These are phyloP conservation scores for Oryza glumipatula DNA, from an alignment of 176 grass and related monocot species.

Conservation along the genomic window DNA sequence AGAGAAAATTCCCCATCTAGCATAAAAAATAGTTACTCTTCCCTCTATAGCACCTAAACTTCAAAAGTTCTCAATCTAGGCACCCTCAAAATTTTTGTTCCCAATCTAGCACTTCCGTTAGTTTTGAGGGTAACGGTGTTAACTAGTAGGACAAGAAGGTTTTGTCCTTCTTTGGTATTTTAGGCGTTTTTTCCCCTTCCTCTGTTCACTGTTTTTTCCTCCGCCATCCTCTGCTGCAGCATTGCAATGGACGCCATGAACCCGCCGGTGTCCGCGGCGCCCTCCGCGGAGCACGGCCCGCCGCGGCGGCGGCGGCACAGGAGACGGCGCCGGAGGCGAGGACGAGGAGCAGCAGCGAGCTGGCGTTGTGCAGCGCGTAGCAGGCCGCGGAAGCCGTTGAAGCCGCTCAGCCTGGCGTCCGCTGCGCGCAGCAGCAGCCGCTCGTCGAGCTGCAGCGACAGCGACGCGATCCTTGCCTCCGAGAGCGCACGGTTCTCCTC, in stretches of 20 bases:
- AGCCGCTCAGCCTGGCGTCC: conserved; percentile 66
- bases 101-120: no score
- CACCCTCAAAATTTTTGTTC: no score
- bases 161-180: no score
- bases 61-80: no score
- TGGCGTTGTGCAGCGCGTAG: conserved; percentile 83
- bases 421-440: conserved; percentile 51
- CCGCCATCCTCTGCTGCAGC: conserved; percentile 74
- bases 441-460: conserved; percentile 69
- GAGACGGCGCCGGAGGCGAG: conserved; percentile 60
- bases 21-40: no score
- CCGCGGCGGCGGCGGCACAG: background rate
- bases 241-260: conserved; percentile 71
- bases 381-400: conserved; percentile 89
- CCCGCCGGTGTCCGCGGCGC: conserved; percentile 21
- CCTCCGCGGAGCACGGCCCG: conserved; percentile 12
- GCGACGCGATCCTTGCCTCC: conserved; percentile 65
- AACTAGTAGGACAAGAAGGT: no score
- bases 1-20: no score
- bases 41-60: no score
- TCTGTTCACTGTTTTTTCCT: conserved; percentile 23
- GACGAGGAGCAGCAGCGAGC: conserved; percentile 84
- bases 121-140: no score
- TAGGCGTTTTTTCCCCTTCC: no score
- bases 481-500: conserved; percentile 74